phyloP scores from a whole-genome alignment of 2,329 filamentous ascomycete species.

The Ophiostoma angusticollis region DNA sequence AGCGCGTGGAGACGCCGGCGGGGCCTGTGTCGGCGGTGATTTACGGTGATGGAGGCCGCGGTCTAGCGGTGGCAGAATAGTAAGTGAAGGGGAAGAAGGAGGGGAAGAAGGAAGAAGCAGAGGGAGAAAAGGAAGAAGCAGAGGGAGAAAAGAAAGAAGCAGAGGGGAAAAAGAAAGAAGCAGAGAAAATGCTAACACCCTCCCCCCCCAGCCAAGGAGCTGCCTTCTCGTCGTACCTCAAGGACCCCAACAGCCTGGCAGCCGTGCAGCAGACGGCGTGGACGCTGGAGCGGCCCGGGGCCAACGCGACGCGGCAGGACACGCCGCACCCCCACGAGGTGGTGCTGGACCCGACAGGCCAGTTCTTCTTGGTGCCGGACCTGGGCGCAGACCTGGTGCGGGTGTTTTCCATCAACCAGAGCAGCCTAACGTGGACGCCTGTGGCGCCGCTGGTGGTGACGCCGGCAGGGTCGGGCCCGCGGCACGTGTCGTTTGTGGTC shows the following conservation, averaged over 20 bases:
- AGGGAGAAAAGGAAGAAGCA: too few species aligned
- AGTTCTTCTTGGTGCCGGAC: conserved; percentile 53
- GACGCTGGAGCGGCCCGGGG: conserved; percentile 25
- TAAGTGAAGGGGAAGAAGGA: too few species aligned
- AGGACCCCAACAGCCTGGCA: conserved; percentile 24
- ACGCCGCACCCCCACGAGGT: conserved; percentile 51
- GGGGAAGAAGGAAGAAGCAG: too few species aligned
- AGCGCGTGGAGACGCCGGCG: conserved; percentile 21
- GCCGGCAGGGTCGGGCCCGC: conserved; percentile 45
- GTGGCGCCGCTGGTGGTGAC: conserved; percentile 28
- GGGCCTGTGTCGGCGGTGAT: conserved; percentile 32
- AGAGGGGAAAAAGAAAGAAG: too few species aligned
- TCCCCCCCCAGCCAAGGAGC: conserved; percentile 19
- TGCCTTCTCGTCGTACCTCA: conserved; percentile 32
- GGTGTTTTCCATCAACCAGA: conserved; percentile 38
- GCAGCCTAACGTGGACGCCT: conserved; percentile 29
- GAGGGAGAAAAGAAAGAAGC: too few species aligned
- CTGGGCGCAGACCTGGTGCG: conserved; percentile 52
- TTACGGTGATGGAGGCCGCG: conserved; percentile 29
- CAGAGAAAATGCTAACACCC: neutral
- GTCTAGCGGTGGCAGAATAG: conserved; percentile 34
- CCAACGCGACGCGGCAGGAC: conserved; percentile 36
- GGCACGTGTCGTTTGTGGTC: conserved; percentile 49
- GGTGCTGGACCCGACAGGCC: conserved; percentile 50
- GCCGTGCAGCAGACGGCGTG: conserved; percentile 28